Percentiles rank a stretch among this genome's conserved stretches.
Evolutionary conservation across 129 eudicot genomes (phyloP).

Genomic region (Erigeron canadensis): DNA sequence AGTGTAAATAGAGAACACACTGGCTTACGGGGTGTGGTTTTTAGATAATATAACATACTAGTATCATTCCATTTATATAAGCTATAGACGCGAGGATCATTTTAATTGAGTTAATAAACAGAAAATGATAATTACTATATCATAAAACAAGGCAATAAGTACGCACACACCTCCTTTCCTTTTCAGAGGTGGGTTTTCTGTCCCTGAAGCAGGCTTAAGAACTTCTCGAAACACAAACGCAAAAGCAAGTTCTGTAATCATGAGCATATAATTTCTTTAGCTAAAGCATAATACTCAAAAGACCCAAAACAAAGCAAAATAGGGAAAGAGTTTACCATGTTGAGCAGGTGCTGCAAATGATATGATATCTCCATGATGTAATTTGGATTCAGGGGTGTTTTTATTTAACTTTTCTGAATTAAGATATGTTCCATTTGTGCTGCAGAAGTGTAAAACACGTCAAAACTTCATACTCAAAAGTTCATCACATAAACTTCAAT

Average conservation of each 20-base stretch:
- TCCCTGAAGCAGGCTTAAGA: conserved; percentile 32
- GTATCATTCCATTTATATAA: no score
- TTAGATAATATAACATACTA: no score
- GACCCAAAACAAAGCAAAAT: not conserved
- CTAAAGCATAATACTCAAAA: not conserved
- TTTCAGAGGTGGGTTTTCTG: conserved; percentile 51
- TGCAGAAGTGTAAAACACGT: conserved; percentile 35
- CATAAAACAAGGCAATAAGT: not conserved
- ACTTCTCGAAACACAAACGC: conserved; percentile 93
- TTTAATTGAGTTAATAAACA: not conserved
- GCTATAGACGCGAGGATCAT: no score
- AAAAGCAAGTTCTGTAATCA: conserved; percentile 70
- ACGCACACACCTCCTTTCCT: conserved; percentile 71
- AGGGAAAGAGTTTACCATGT: conserved; percentile 49
- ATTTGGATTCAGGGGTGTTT: conserved; percentile 57
- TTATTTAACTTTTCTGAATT: conserved; percentile 77
- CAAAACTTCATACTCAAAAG: conserved; percentile 15
- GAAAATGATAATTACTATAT: conserved; percentile 3
- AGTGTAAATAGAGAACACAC: not conserved
- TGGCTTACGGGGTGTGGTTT: no score
- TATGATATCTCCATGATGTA: conserved; percentile 86
- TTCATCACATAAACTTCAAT: conserved; percentile 15
- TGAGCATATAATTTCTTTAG: conserved; percentile 5
- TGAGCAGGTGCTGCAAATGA: conserved; percentile 85
- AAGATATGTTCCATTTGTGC: conserved; percentile 90